A percentile compares a stretch with the other conserved stretches of the same genome.
Conservation (phyloP, 306 rosid genomes). For the Quillaja saponaria region DNA sequence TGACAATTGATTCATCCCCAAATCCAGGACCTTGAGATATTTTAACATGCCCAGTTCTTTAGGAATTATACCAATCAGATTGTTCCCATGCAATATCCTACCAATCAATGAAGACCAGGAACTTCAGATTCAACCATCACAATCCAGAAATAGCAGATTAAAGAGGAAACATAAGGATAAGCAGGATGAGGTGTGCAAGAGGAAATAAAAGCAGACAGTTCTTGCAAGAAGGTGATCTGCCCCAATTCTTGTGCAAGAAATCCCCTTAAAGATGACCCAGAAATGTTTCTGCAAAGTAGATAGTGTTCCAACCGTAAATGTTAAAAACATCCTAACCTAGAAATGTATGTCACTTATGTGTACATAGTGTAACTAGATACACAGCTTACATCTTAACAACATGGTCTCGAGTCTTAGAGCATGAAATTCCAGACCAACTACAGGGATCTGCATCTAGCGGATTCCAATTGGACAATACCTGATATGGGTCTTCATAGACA, state of each 20-base stretch:
- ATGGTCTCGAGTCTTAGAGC: slow-evolving; percentile 63
- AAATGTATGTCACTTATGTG: slow-evolving; percentile 22
- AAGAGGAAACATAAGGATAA: not conserved
- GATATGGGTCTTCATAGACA: slow-evolving; percentile 74
- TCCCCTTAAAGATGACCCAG: slow-evolving; percentile 73
- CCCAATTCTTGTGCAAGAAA: slow-evolving; percentile 80
- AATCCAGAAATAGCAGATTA: slow-evolving; percentile 5
- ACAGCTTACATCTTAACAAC: slow-evolving; percentile 70
- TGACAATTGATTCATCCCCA: slow-evolving; percentile 76
- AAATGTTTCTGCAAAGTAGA: slow-evolving; percentile 64
- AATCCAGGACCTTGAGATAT: slow-evolving; percentile 69
- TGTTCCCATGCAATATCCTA: slow-evolving; percentile 77
- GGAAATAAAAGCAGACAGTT: slow-evolving; percentile 58
- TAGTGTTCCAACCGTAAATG: slow-evolving; percentile 28
- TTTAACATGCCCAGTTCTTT: slow-evolving; percentile 70
- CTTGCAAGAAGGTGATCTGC: slow-evolving; percentile 70
- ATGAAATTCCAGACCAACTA: slow-evolving; percentile 72
- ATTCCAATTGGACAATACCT: slow-evolving; percentile 73
- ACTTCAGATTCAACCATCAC: slow-evolving; percentile 29
- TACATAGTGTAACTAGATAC: slow-evolving; percentile 26
- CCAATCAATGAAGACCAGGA: slow-evolving; percentile 31
- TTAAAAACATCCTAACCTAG: slow-evolving; percentile 27
- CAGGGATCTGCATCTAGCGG: slow-evolving; percentile 74
- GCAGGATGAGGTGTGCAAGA: slow-evolving; percentile 2
- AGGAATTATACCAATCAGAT: slow-evolving; percentile 76